Base-by-base conservation (phyloP, 73 alveolate species). In the Paramecium octaurelia region DNA sequence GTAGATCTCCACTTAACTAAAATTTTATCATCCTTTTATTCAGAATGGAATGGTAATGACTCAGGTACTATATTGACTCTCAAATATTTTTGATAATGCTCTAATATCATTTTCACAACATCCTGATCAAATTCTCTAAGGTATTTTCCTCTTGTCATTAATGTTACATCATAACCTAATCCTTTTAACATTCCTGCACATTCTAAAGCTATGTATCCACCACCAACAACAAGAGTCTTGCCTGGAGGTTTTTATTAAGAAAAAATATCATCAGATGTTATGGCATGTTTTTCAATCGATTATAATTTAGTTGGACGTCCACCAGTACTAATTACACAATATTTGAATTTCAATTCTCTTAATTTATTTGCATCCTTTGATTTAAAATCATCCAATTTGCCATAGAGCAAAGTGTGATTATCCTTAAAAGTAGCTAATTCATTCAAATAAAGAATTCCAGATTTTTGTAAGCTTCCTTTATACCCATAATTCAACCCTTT, bases 91-190 rank as follows among this genome's bases (percentile, higher is more conserved):
- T 93, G 97, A 96, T 98, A 93, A 92, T 95, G 95, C 6, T 77
- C 84, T 43, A 97, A 97, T 31, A 99, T 92, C 94, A 95, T 94
- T 44, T 98, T 92, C 27, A 99, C 99, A 96, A 98, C 95, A 92
- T 97, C 99, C 36, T 98, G 92, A 93, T 99, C 99, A 86, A 99
- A 98, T 42, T 99, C 99, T 73, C 98, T 93, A 83, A 95, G 92
- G 64, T 93, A 91, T 12, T 92, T 73, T 14, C 93, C 77, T 64
- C 98, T 64, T 44, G 95, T 95, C 98, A 95, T 95, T 50, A 95
- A 60, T 23, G 98, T 83, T 6, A 92, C 94, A 95, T 95, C 98
- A 85, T 34, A 95, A 21, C 98, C 98, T 70, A 95, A 93, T 88
- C 95, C 86, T 48, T 86, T 85, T 57, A 95, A 87, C 46, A 95